Evolutionary conservation across 306 rosid species (phyloP).

Genomic region (Crotalaria pallida): DNA sequence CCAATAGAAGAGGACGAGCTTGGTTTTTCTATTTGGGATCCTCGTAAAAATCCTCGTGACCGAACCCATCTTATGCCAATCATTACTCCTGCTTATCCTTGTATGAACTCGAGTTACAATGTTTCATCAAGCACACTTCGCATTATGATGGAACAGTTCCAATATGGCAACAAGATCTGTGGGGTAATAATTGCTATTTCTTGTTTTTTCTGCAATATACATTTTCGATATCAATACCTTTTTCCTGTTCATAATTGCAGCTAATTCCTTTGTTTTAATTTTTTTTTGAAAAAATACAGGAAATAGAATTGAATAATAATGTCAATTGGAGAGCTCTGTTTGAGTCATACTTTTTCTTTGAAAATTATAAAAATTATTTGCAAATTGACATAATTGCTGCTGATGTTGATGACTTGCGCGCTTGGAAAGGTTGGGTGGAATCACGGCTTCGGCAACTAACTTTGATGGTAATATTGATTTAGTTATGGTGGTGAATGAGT

Average conservation of each 20-base stretch:
- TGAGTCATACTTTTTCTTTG: slow-evolving; percentile 74
- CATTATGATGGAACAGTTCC: slow-evolving; percentile 89
- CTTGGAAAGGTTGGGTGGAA: slow-evolving; percentile 98
- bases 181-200: slow-evolving; percentile 43
- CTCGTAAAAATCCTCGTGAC: slow-evolving; percentile 83
- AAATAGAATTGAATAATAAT: slow-evolving; percentile 66
- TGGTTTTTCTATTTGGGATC: slow-evolving; percentile 88
- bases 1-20: slow-evolving; percentile 82
- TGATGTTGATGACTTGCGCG: slow-evolving; percentile 69
- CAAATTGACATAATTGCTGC: slow-evolving; percentile 87
- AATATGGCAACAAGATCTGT: slow-evolving; percentile 64
- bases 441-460: slow-evolving; percentile 88
- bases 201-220: neutral
- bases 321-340: slow-evolving; percentile 70
- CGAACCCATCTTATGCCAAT: slow-evolving; percentile 91
- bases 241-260: neutral
- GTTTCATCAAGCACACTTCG: slow-evolving; percentile 88
- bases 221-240: neutral
- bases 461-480: slow-evolving; percentile 30
- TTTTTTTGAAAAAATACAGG: slow-evolving; percentile 43
- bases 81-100: slow-evolving; percentile 93
- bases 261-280: slow-evolving; percentile 1
- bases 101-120: slow-evolving; percentile 96
- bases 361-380: slow-evolving; percentile 74
- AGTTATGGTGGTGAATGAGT: neutral